Base-by-base conservation (phyloP, 768 basidiomycete species). In the Auricularia cornea region DNA sequence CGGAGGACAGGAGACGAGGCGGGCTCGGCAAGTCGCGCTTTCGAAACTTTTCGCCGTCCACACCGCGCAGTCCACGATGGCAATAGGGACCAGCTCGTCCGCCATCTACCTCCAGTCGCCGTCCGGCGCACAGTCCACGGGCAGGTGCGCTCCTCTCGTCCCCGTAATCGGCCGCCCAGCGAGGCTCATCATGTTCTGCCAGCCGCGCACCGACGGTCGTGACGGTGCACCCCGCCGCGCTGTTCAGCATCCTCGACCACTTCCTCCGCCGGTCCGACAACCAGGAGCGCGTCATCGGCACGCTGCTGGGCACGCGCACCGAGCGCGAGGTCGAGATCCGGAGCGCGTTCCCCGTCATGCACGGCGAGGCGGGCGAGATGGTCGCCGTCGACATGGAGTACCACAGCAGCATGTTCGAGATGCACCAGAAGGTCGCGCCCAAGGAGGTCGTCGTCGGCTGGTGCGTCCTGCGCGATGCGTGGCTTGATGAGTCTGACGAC, bases 321-420 rank as follows among this genome's bases (percentile, higher is more conserved):
- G 80, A 81, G 57, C 72, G 71, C 11, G 73, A 78, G 60, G 79
- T 80, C 60, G 80, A 84, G 63, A 78, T 98, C 65, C 83, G 86
- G 62, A 88, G 86, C 59, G 84, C 91, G 16, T 98, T 97, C 72
- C 94, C 93, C 23, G 93, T 98, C 32, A 82, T 95, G 52, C 94
- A 98, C 74, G 89, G 86, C 71, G 92, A 96, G 78, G 92, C 89
- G 31, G 86, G 85, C 71, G 92, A 96, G 71, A 92, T 94, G 76
- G 92, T 96, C 51, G 93, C 92, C 3, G 90, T 98, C 65, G 95
- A 98, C 72, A 93, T 94, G 87, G 94, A 96, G 60, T 97, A 98
- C 76, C 94, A 95, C 72, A 86, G 88, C 67, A 84, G 87, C 48
- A 93, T 98, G 90, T 91, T 90, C 70, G 94, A 98, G 65, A 80